These are phyloP conservation scores for Neoboletus magnificus DNA, from an alignment of 768 basidiomycete genomes.

Conservation along the genomic window DNA sequence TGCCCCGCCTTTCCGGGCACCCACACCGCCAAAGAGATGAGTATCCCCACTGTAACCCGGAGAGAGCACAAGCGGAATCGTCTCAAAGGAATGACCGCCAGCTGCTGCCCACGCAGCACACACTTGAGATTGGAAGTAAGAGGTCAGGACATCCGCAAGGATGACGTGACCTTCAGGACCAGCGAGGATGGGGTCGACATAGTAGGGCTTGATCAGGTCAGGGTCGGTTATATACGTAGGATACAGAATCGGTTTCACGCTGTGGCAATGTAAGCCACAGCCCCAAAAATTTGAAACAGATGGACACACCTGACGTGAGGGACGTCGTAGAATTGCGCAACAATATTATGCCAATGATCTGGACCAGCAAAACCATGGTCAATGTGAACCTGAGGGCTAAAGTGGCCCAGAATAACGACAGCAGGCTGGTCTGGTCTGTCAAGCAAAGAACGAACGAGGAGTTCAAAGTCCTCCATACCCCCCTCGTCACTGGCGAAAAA, in stretches of 20 bases:
- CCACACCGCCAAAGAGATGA: slow-evolving; percentile 81
- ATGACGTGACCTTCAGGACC: slow-evolving; percentile 78
- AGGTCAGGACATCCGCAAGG: slow-evolving; percentile 85
- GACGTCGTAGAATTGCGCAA: slow-evolving; percentile 96
- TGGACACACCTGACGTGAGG: slow-evolving; percentile 71
- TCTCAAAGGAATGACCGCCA: slow-evolving; percentile 62
- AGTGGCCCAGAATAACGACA: slow-evolving; percentile 92
- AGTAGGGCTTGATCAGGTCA: slow-evolving; percentile 63
- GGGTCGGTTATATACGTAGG: slow-evolving; percentile 78
- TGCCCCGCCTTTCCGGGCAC: slow-evolving; percentile 69
- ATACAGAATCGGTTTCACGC: slow-evolving; percentile 79
- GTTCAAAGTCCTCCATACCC: slow-evolving; percentile 83
- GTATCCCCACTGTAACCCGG: slow-evolving; percentile 40
- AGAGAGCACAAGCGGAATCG: slow-evolving; percentile 42
- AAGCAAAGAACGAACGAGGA: slow-evolving; percentile 88
- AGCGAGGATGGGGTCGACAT: slow-evolving; percentile 79
- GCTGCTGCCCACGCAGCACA: slow-evolving; percentile 82
- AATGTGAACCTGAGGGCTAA: slow-evolving; percentile 79
- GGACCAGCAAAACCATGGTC: slow-evolving; percentile 84
- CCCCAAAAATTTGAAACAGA: not conserved
- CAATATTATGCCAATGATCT: slow-evolving; percentile 84
- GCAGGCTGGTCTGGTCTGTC: slow-evolving; percentile 89
- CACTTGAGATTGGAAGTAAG: slow-evolving; percentile 88
- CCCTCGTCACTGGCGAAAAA: slow-evolving; percentile 51
- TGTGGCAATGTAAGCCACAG: slow-evolving; percentile 25